Evolutionary conservation across 2,329 filamentous ascomycete species (phyloP).

Genomic region (Neophaeococcomyces aloes): DNA sequence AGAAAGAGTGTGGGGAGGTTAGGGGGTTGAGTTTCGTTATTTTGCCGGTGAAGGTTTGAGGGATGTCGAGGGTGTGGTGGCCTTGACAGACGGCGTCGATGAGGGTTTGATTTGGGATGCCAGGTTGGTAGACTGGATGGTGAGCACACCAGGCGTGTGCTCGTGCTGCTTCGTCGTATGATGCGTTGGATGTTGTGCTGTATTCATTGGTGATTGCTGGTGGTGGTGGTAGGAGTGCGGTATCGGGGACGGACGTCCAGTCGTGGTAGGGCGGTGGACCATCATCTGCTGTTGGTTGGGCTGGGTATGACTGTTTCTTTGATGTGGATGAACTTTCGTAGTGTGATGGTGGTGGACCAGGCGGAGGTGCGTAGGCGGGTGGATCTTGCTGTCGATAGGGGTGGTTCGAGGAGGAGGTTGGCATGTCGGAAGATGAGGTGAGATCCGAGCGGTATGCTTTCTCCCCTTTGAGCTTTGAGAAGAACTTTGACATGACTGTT

Average conservation of each 20-base stretch:
- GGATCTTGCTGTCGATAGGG: constrained; percentile 1
- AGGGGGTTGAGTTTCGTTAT: background rate
- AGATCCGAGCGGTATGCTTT: constrained; percentile 3
- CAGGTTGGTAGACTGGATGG: constrained; percentile 38
- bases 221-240: constrained; percentile 48
- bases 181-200: constrained; percentile 49
- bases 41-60: background rate
- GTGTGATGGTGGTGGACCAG: constrained; percentile 22
- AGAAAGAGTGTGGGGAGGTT: background rate
- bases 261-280: constrained; percentile 50
- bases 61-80: background rate
- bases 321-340: background rate
- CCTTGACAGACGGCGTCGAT: background rate
- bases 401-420: constrained; percentile 2
- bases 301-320: background rate
- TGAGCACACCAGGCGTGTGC: constrained; percentile 46
- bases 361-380: constrained; percentile 11
- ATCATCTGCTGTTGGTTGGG: background rate
- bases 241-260: constrained; percentile 53
- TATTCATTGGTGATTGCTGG: constrained; percentile 43
- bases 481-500: constrained; percentile 25
- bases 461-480: constrained; percentile 6
- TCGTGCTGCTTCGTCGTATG: constrained; percentile 42
- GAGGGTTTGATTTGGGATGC: background rate
- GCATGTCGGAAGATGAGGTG: background rate